phyloP scores from a whole-genome alignment of 805 yeast genomes.

The Candida hungchunana region DNA sequence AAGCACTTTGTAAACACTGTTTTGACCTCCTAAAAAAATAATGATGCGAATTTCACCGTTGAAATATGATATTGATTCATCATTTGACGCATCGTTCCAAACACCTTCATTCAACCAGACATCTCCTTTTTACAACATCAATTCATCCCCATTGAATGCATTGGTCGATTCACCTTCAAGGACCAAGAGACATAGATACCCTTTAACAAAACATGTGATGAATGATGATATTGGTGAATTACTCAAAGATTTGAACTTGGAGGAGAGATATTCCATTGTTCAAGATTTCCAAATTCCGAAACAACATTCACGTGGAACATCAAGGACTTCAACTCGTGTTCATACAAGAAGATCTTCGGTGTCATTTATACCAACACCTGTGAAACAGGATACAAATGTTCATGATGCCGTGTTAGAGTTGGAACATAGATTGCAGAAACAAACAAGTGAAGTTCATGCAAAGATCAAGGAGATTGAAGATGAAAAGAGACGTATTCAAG shows the following conservation, averaged over 20 bases:
- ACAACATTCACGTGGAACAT: constrained; percentile 1
- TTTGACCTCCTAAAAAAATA: too few relatives aligned
- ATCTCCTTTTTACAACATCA: constrained; percentile 13
- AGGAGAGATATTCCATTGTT: constrained; percentile 15
- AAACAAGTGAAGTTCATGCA: constrained; percentile 12
- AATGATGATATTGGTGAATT: constrained; percentile 15
- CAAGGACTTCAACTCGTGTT: constrained; percentile 6
- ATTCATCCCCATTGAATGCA: constrained; percentile 23
- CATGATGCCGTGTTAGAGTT: constrained; percentile 9
- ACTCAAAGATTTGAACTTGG: constrained; percentile 17
- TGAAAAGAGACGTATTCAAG: constrained; percentile 9
- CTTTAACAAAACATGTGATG: constrained; percentile 1
- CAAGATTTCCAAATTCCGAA: constrained; percentile 3
- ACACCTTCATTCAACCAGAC: constrained; percentile 1
- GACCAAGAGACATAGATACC: constrained; percentile 1
- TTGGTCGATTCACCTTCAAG: constrained; percentile 16
- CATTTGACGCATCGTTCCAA: not conserved
- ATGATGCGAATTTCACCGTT: constrained; percentile 3
- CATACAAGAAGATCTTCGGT: constrained; percentile 14
- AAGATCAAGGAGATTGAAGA: constrained; percentile 17
- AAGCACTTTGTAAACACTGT: too few relatives aligned
- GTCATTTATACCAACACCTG: not conserved
- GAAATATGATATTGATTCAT: not conserved
- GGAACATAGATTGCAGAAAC: constrained; percentile 11
- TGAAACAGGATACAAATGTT: not conserved